Percentiles rank a stretch among this genome's conserved stretches.
Conservation (phyloP, 2,329 filamentous ascomycete species). For the Pestalotiopsis sp. region DNA sequence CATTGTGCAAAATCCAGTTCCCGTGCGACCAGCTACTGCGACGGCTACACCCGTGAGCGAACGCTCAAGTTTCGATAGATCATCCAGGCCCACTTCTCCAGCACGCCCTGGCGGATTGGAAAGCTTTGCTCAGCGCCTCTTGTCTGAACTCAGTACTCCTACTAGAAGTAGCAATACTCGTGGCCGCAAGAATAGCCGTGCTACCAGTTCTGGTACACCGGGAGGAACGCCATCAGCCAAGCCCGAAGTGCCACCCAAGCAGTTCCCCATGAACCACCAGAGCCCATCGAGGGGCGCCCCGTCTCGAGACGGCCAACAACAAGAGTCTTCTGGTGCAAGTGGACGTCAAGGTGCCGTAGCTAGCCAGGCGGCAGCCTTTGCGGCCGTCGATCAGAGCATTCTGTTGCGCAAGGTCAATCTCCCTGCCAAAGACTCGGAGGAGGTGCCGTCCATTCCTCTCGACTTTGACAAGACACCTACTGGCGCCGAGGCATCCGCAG, state of each 20-base stretch:
- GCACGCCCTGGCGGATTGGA: conserved; percentile 56
- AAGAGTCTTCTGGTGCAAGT: conserved; percentile 24
- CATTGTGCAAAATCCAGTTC: conserved; percentile 38
- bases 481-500: conserved; percentile 23
- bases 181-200: conserved; percentile 42
- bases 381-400: conserved; percentile 64
- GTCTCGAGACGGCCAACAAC: conserved; percentile 30
- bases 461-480: conserved; percentile 35
- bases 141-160: conserved; percentile 59
- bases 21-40: conserved; percentile 24
- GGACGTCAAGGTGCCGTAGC: conserved; percentile 36
- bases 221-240: conserved; percentile 34
- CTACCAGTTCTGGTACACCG: conserved; percentile 25
- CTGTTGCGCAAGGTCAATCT: conserved; percentile 55
- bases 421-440: conserved; percentile 32
- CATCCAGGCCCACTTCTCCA: conserved; percentile 48
- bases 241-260: conserved; percentile 41
- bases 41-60: conserved; percentile 33
- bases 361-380: conserved; percentile 59
- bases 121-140: conserved; percentile 61
- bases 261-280: conserved; percentile 39
- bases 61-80: conserved; percentile 44
- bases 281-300: conserved; percentile 32
- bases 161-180: conserved; percentile 51
- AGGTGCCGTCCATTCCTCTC: conserved; percentile 48